phyloP scores from a whole-genome alignment of 495 filamentous ascomycete species.

The Aspergillus funiculosus region DNA sequence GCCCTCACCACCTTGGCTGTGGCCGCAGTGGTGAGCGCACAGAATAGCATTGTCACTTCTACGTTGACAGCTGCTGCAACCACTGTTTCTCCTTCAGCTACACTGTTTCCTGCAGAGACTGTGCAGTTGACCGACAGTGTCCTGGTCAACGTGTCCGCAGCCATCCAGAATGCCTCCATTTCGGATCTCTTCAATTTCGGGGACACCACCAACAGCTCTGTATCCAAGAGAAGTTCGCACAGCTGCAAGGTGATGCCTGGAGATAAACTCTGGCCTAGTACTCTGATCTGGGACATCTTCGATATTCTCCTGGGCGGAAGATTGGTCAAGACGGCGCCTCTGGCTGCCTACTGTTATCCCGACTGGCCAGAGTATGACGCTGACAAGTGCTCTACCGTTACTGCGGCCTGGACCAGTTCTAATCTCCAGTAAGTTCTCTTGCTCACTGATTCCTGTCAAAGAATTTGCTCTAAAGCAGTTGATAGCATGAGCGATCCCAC shows the following conservation, averaged over 20 bases:
- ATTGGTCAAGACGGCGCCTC: conserved; percentile 48
- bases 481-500: conserved; percentile 31
- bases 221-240: not conserved
- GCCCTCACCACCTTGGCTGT: conserved; percentile 6
- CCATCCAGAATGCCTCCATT: conserved; percentile 14
- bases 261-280: conserved; percentile 39
- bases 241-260: conserved; percentile 50
- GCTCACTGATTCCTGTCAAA: no score
- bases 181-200: conserved; percentile 17
- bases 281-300: conserved; percentile 38
- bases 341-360: conserved; percentile 50
- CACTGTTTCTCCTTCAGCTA: not conserved
- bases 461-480: no score
- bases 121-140: conserved; percentile 34
- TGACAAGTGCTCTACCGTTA: conserved; percentile 31
- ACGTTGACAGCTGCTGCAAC: conserved; percentile 3
- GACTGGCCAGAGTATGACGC: conserved; percentile 44
- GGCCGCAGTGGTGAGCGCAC: not conserved
- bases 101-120: conserved; percentile 31
- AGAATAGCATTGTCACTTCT: conserved; percentile 1
- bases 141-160: conserved; percentile 27
- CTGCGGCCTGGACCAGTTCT: conserved; percentile 23
- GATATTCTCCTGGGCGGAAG: conserved; percentile 43
- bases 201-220: not conserved
- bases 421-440: conserved; percentile 24